Conservation (phyloP, 1,284 basidiomycete genomes). For the Puccinia horiana region DNA sequence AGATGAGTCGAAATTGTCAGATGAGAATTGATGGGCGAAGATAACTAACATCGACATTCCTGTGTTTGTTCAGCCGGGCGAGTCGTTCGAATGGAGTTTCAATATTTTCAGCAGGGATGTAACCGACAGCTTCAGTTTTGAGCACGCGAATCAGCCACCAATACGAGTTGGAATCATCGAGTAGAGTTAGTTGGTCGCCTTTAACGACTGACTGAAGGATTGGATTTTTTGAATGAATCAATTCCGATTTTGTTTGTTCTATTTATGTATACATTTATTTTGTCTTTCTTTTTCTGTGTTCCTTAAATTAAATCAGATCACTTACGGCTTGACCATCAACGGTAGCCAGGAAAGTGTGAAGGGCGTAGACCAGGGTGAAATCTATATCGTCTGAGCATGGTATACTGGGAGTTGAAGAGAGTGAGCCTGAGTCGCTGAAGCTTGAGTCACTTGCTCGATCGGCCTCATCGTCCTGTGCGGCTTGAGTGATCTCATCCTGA, state of each 20-base stretch:
- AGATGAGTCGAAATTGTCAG: neutral
- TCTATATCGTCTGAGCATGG: constrained; percentile 81
- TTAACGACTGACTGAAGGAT: constrained; percentile 71
- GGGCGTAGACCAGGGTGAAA: constrained; percentile 82
- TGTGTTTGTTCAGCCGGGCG: constrained; percentile 92
- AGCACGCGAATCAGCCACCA: constrained; percentile 97
- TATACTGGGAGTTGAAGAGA: constrained; percentile 71
- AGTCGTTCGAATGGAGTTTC: constrained; percentile 96
- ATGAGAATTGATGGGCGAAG: neutral
- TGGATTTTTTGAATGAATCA: neutral
- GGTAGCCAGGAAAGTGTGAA: constrained; percentile 90
- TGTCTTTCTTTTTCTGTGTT: neutral
- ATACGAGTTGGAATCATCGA: constrained; percentile 95
- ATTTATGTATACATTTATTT: too few relatives aligned
- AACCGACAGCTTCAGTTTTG: constrained; percentile 98
- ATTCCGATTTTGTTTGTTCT: neutral
- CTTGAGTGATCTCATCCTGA: constrained; percentile 10
- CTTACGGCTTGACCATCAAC: constrained; percentile 85
- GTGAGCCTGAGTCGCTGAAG: constrained; percentile 48
- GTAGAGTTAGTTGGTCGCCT: constrained; percentile 85
- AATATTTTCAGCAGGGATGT: constrained; percentile 98
- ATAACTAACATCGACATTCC: constrained; percentile 85
- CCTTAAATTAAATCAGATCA: neutral
- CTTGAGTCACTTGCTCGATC: constrained; percentile 49
- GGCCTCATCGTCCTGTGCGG: constrained; percentile 41